Evolutionary conservation across 164 flowering plant genomes (phyloP).

Genomic region (Euptelea pleiosperma): DNA sequence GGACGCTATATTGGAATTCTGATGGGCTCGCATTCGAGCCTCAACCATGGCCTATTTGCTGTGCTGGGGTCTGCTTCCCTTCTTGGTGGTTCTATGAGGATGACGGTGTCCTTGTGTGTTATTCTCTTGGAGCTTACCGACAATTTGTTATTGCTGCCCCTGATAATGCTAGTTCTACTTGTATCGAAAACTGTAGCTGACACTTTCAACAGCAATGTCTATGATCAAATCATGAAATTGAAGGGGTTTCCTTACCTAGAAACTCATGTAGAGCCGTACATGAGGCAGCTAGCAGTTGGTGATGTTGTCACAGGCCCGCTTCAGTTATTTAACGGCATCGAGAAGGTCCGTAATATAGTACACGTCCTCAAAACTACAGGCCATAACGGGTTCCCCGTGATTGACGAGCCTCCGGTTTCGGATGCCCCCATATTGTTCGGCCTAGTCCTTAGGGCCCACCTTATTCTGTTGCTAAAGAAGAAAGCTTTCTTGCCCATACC

Average conservation of each 20-base stretch:
- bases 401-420: slow-evolving; percentile 63
- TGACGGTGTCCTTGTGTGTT: slow-evolving; percentile 83
- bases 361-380: slow-evolving; percentile 60
- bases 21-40: slow-evolving; percentile 48
- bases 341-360: slow-evolving; percentile 70
- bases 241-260: slow-evolving; percentile 89
- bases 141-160: slow-evolving; percentile 70
- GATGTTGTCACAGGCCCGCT: slow-evolving; percentile 86
- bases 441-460: slow-evolving; percentile 68
- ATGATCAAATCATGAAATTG: slow-evolving; percentile 62
- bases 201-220: slow-evolving; percentile 64
- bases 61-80: slow-evolving; percentile 89
- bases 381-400: slow-evolving; percentile 88
- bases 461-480: slow-evolving; percentile 61
- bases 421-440: slow-evolving; percentile 60
- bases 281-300: slow-evolving; percentile 74
- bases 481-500: slow-evolving; percentile 48
- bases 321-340: slow-evolving; percentile 62
- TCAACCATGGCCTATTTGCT: slow-evolving; percentile 80
- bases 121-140: slow-evolving; percentile 80
- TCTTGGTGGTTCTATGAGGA: slow-evolving; percentile 93
- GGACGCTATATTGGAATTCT: slow-evolving; percentile 84
- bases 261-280: slow-evolving; percentile 82
- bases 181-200: slow-evolving; percentile 90
- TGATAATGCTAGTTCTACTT: slow-evolving; percentile 86